These are phyloP conservation scores for Penicillium steckii DNA, from an alignment of 495 filamentous ascomycete species.

Conservation along the genomic window DNA sequence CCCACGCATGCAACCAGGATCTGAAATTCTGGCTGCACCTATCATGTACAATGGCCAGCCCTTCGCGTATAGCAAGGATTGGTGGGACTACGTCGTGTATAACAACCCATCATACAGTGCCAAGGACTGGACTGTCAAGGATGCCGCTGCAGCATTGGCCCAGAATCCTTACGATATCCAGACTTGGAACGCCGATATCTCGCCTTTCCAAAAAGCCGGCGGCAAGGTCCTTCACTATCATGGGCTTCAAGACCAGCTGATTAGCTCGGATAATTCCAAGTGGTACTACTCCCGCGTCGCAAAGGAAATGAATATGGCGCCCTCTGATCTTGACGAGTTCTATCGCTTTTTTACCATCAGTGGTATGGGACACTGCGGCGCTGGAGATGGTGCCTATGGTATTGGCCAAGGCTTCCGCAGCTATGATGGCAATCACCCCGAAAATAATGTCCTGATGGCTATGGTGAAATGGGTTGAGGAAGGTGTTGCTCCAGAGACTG, in stretches of 20 bases:
- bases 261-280: slow-evolving; percentile 43
- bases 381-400: slow-evolving; percentile 50
- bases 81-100: slow-evolving; percentile 57
- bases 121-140: slow-evolving; percentile 27
- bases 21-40: slow-evolving; percentile 28
- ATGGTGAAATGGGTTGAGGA: slow-evolving; percentile 63
- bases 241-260: slow-evolving; percentile 45
- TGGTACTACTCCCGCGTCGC: slow-evolving; percentile 45
- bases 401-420: slow-evolving; percentile 46
- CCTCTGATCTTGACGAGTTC: slow-evolving; percentile 51
- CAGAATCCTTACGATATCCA: slow-evolving; percentile 49
- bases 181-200: slow-evolving; percentile 50
- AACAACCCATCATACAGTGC: slow-evolving; percentile 44
- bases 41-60: slow-evolving; percentile 31
- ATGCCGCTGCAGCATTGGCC: slow-evolving; percentile 23
- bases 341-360: slow-evolving; percentile 60
- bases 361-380: slow-evolving; percentile 54
- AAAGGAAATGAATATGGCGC: slow-evolving; percentile 39
- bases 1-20: slow-evolving; percentile 51
- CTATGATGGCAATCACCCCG: slow-evolving; percentile 28
- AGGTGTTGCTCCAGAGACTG: slow-evolving; percentile 50
- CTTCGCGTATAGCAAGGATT: slow-evolving; percentile 41
- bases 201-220: slow-evolving; percentile 31
- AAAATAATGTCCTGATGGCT: slow-evolving; percentile 51
- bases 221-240: slow-evolving; percentile 54